Percentiles rank a stretch among this genome's conserved stretches.
Evolutionary conservation across 2,329 filamentous ascomycete species (phyloP).

Genomic region (Stemphylium vesicarium): DNA sequence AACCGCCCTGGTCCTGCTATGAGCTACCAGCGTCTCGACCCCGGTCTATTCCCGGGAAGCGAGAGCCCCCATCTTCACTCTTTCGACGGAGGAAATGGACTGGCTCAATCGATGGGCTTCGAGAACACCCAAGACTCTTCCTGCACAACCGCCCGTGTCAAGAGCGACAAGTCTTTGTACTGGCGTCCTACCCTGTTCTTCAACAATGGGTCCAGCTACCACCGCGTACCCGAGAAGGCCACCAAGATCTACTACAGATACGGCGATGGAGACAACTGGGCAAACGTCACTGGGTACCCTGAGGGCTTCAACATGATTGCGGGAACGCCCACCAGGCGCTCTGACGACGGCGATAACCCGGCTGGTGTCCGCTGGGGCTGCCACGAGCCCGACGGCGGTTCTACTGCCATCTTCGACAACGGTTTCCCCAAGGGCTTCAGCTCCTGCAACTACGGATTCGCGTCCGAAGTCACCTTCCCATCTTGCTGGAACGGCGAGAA

Average conservation of each 20-base stretch:
- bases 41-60: slow-evolving; percentile 42
- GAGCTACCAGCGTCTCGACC: slow-evolving; percentile 47
- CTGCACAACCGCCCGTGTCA: slow-evolving; percentile 48
- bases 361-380: slow-evolving; percentile 45
- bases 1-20: slow-evolving; percentile 43
- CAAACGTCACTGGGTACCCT: slow-evolving; percentile 47
- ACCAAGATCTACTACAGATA: slow-evolving; percentile 51
- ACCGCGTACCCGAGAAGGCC: slow-evolving; percentile 44
- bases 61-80: slow-evolving; percentile 47
- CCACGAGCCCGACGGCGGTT: slow-evolving; percentile 31
- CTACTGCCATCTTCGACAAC: slow-evolving; percentile 33
- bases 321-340: slow-evolving; percentile 39
- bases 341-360: slow-evolving; percentile 38
- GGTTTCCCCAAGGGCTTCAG: slow-evolving; percentile 48
- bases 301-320: slow-evolving; percentile 48
- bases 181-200: slow-evolving; percentile 49
- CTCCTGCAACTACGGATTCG: slow-evolving; percentile 46
- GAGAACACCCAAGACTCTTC: slow-evolving; percentile 35
- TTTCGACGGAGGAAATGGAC: slow-evolving; percentile 47
- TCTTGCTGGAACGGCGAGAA: slow-evolving; percentile 48
- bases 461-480: slow-evolving; percentile 46
- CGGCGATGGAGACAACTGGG: slow-evolving; percentile 40
- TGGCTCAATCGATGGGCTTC: slow-evolving; percentile 37
- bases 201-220: slow-evolving; percentile 46
- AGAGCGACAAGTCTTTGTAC: slow-evolving; percentile 48